Percentiles rank a stretch among this genome's conserved stretches.
phyloP scores from a whole-genome alignment of 345 rosid species.

The Salix exigua region DNA sequence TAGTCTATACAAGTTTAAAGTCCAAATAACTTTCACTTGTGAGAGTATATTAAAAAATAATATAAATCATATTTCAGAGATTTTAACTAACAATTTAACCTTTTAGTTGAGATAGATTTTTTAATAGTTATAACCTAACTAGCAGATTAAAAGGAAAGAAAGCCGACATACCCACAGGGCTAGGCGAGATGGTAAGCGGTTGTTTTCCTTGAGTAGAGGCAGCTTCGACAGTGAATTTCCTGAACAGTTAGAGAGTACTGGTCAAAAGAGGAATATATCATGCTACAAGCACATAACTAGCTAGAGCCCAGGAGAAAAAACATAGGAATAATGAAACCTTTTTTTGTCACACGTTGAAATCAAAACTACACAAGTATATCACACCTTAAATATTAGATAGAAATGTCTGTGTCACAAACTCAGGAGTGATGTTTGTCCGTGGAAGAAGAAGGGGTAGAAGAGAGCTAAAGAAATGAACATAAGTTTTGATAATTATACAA shows the following conservation, averaged over 20 bases:
- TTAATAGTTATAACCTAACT: background rate
- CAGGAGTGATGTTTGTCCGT: background rate
- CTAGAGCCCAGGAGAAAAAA: background rate
- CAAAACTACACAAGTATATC: background rate
- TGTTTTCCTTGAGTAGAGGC: background rate
- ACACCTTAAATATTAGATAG: background rate
- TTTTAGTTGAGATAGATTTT: accelerated
- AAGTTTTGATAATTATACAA: background rate
- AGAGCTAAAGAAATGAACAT: background rate
- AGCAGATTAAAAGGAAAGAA: background rate
- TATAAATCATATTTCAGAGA: accelerated
- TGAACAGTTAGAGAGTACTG: background rate
- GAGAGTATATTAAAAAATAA: no score
- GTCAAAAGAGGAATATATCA: background rate
- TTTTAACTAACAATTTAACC: no score
- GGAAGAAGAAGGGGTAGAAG: background rate
- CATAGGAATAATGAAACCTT: background rate
- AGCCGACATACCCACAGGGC: background rate
- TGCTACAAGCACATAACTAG: background rate
- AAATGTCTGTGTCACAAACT: no score
- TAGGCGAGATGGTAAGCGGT: background rate
- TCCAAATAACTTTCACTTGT: no score
- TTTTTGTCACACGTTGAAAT: background rate
- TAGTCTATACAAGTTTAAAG: no score
- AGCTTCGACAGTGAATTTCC: background rate